These are phyloP conservation scores for Trypanosoma caninum DNA, from an alignment of 208 protist species.

Conservation along the genomic window DNA sequence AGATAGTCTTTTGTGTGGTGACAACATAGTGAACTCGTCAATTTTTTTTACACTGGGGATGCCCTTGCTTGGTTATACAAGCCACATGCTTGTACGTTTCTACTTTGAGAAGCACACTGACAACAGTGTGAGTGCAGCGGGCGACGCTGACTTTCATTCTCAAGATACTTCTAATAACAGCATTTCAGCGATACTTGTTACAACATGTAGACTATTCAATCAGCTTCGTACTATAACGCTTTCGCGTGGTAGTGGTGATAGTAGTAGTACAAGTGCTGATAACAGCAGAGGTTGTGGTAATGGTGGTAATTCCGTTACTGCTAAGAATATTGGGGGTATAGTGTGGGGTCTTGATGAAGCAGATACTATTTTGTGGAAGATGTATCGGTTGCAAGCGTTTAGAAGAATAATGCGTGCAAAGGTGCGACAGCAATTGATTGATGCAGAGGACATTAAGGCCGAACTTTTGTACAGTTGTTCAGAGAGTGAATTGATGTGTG, in stretches of 20 bases:
- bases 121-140: background rate
- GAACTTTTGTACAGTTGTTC: constrained; percentile 36
- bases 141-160: background rate
- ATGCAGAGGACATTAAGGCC: constrained; percentile 79
- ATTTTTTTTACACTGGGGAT: background rate
- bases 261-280: background rate
- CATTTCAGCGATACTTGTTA: background rate
- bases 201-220: background rate
- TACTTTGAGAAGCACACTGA: constrained; percentile 13
- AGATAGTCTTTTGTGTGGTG: constrained; percentile 2
- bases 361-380: constrained; percentile 27
- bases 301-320: no score
- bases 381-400: constrained; percentile 65
- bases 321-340: no score
- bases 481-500: constrained; percentile 26
- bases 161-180: background rate
- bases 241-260: background rate
- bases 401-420: constrained; percentile 45
- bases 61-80: constrained; percentile 15
- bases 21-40: background rate
- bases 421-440: constrained; percentile 82
- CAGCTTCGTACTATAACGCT: background rate
- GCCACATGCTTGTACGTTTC: constrained; percentile 10
- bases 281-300: background rate
- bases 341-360: background rate